Evolutionary conservation across 1,139 yeast genomes (phyloP), one percentile per base, ranked within the genome.

Genomic region (Candida frijolesensis): DNA sequence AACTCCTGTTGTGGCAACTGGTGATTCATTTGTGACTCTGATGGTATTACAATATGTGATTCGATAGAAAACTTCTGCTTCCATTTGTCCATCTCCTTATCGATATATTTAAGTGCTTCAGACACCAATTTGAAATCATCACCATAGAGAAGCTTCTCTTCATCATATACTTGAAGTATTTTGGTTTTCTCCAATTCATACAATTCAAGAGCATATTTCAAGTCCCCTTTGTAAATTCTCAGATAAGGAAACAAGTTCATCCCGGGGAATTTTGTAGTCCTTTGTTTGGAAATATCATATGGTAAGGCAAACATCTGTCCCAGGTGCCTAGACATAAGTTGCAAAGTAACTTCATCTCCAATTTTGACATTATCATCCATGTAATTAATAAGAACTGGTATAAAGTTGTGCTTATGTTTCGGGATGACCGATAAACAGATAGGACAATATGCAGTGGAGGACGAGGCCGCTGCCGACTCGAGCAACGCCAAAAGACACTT

Each of bases 401-500:
- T 79, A 9, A 85, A 72, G 47, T 83, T 84, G 8, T 71, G 68
- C 19, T 38, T 38, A 8, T 71, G 68, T 35, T 81, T 78, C 42
- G 84, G 76, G 14, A 94, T 83, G 30, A 80, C 71, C 45, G 85
- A 84, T 5, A 84, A 79, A 66, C 99, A 95, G 22, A 95, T 71
- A 0, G 99, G 99, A 64, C 99, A 95, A 50, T 86, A 88, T 52
- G 74, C 73, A n/a, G 75, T 62, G 7, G 73, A 78, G 40, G 61
- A 60, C 9, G 69, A 59, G 51, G 74, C 73, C 1, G 78, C 70
- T 46, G 82, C 83, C 18, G 87, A 81, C 40, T 83, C 89, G 49
- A 90, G 70, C 60, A 89, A 81, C 38, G 92, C 80, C 48, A 90
- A 67, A 38, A 92, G 68, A 64, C 99, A 95, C 29, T 91, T 84